Base-by-base conservation (phyloP, 495 filamentous ascomycete genomes). In the Saxispiralis lemnorum region DNA sequence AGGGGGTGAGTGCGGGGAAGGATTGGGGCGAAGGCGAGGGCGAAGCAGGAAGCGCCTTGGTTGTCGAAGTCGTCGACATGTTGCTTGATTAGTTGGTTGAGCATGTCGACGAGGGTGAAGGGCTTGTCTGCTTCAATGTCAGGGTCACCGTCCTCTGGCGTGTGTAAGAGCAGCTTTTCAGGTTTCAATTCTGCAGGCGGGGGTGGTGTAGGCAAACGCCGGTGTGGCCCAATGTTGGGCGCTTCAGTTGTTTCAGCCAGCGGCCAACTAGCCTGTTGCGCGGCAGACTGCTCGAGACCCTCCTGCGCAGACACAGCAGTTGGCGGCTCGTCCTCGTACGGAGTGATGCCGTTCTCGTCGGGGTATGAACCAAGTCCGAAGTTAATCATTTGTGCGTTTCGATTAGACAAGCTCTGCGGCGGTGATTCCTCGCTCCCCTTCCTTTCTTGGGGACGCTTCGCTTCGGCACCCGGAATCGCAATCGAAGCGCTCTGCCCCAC, bases 1-100 rank as follows among this genome's bases (percentile, higher is more conserved):
- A 43, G 43, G 30, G 41, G 43, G 24, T 45, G 39, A 11, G 34
- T 55, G 46, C 19, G 47, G 7, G 58, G 56, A 0, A 64, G 47
- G 11, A 63, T 46, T 11, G 61, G 60, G 6, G 45, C 40, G 14
- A 63, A 50, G 1, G 57, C 42, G n/a, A 58, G 53, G 17, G 60
- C 34, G 13, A 64, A 30, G 20, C 54, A 36, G 9, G 61, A 46
- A 1, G 59, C 44, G 0, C 50, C 55, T 49, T 64, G 61, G 6
- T 57, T 58, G 42, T 64, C 56, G 17, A 53, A 49, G 2, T 19
- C 45, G 19, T 17, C 30, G 7, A 52, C 51, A 41, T 60, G 50
- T 41, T 56, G 53, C 6, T 42, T 40, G 3, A 59, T 44, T 21
- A 62, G 45, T 30, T 56, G 53, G 7, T 43, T 39, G 17, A 63